Base-by-base conservation (phyloP, 768 basidiomycete genomes). In the Termitomyces sp. region DNA sequence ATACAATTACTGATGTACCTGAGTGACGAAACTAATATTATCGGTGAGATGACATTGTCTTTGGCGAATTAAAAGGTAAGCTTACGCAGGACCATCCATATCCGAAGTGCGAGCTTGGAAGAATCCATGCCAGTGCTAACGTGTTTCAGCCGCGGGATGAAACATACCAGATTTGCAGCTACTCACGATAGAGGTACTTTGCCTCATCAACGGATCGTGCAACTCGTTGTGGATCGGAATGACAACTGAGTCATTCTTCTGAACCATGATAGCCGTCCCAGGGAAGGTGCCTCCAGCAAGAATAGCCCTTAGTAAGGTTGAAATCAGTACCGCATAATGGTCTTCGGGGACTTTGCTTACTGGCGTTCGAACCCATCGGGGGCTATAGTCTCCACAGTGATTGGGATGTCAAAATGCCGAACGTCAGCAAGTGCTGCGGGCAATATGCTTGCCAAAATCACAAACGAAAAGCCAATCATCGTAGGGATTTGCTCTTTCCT, bases 11-110 rank as follows among this genome's bases (percentile, higher is more conserved):
- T 20, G 14, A 36, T 24, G 18, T 56, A 65, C 66, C 63, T 79
- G 76, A 46, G 75, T 80, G 35, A 80, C 79, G 57, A 79, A 79
- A 5, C 67, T 69, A 9, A 20, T 41, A 22, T 38, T 9, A 4
- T 20, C 11, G 11, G 40, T 52, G 26, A 52, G 51, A 7, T 52
- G 7, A 52, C 9, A 14, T 9, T 41, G 9, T 28, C 38, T 11
- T 4, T n/a, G 18, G 13, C 20, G 1, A n/a, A 20, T 52, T 1
- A 38, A 26, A 38, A 48, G 16, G 30, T 28, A 71, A 3, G 5
- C 66, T 43, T 49, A 73, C 69, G 71, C 55, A 52, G 72, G 71
- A 28, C 73, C 72, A 54, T 74, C 73, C 54, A 72, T 75, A 36
- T 63, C 68, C 3, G 72, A 72, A n/a, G 68, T 70, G 1, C 68